Evolutionary conservation across 78 protist species (phyloP), one percentile per base, ranked within the genome.

Genomic region (Monocercomonoides exilis): DNA sequence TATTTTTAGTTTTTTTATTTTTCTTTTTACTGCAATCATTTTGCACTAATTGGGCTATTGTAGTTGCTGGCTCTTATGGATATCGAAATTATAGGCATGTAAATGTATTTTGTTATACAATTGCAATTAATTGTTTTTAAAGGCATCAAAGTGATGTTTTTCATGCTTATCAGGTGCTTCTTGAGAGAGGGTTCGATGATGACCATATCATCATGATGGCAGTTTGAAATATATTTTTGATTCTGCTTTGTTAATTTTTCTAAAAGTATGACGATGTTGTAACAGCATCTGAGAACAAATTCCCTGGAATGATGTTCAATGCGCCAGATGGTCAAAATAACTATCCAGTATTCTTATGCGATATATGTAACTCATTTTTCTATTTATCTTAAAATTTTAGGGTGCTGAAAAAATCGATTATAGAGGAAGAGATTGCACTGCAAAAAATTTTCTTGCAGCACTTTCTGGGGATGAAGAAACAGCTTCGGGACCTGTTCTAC

Each of bases 371-470:
- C 44, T 80, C 90, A n/a, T 38, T 4, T 45, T 85, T 2, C 2
- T 63, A 2, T 46, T 11, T 2, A 3, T 3, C 2, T 29, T 29
- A 4, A 34, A 84, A 87, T 46, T 46, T 46, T 84, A 45, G 43
- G 92, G 44, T 36, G 85, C 46, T 33, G 77, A 80, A 0, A 77
- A 38, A 38, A 86, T 77, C 54, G 88, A 84, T 70, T 90, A 85
- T 54, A 44, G 64, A 42, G 89, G 89, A 4, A 21, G 11, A 36
- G 43, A 84, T 1, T 41, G 46, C n/a, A 86, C 38, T 6, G 70
- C 84, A n/a, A 45, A 45, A 0, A 84, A 44, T 85, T 85, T 90
- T 85, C 70, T 90, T 21, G 89, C 85, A 0, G 92, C 81, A 33
- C 80, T 90, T 2, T 0, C 46, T 1, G 89, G 89, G 42, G 85